Evolutionary conservation across 2,329 filamentous ascomycete genomes (phyloP).

Genomic region (Sporothrix variecibatus): DNA sequence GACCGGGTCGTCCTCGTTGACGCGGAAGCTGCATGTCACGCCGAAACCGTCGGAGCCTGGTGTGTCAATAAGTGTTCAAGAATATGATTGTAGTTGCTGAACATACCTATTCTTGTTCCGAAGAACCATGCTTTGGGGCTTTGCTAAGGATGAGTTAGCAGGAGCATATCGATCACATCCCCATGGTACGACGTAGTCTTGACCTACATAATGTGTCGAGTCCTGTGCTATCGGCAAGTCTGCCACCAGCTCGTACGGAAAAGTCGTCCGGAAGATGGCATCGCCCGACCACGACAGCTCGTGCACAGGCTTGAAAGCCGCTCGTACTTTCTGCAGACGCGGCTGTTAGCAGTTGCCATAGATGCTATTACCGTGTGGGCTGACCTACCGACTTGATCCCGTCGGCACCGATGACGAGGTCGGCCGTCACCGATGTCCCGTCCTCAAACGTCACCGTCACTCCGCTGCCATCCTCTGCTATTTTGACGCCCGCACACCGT

Average conservation of each 20-base stretch:
- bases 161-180: too few relatives aligned
- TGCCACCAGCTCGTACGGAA: conserved; percentile 23
- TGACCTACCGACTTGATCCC: conserved; percentile 59
- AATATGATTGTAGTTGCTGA: not conserved
- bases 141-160: not conserved
- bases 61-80: not conserved
- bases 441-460: conserved; percentile 57
- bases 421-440: conserved; percentile 52
- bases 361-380: too few relatives aligned
- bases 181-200: not conserved
- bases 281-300: conserved; percentile 19
- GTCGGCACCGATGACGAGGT: conserved; percentile 65
- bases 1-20: conserved; percentile 19
- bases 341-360: not conserved
- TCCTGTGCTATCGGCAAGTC: conserved; percentile 21
- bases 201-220: not conserved
- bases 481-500: not conserved
- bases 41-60: conserved; percentile 17
- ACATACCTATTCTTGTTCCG: not conserved
- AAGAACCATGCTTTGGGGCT: not conserved
- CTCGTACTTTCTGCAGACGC: conserved; percentile 20
- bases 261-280: conserved; percentile 26
- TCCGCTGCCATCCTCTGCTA: not conserved
- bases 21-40: conserved; percentile 25
- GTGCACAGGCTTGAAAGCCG: conserved; percentile 13